Conservation (phyloP, 306 rosid genomes). For the Quercus gilva region DNA sequence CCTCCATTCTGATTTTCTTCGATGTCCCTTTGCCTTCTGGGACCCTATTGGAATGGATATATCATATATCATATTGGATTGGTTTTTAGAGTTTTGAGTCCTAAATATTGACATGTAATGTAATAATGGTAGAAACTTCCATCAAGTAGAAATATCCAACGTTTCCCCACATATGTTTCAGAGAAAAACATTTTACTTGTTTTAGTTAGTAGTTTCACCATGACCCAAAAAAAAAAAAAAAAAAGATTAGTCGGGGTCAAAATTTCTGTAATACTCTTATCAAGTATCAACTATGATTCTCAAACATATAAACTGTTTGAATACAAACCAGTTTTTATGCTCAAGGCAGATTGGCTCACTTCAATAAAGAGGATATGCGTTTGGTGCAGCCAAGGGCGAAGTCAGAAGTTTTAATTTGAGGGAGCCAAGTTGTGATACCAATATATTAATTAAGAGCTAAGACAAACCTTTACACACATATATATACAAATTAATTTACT, state of each 20-base stretch:
- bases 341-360: too few species aligned
- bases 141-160: slow-evolving; percentile 5
- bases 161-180: neutral
- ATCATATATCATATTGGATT: slow-evolving; percentile 26
- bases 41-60: slow-evolving; percentile 33
- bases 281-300: too few species aligned
- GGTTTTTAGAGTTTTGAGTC: slow-evolving; percentile 36
- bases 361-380: too few species aligned
- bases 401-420: too few species aligned
- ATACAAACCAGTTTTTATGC: too few species aligned
- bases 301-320: too few species aligned
- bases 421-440: too few species aligned
- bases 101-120: slow-evolving; percentile 30
- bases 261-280: neutral
- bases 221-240: neutral
- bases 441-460: too few species aligned
- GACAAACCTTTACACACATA: too few species aligned
- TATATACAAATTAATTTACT: too few species aligned
- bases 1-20: slow-evolving; percentile 36
- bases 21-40: slow-evolving; percentile 15
- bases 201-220: neutral
- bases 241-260: neutral
- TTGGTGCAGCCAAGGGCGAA: too few species aligned
- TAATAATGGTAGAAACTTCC: slow-evolving; percentile 21
- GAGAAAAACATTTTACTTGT: neutral